Base-by-base conservation (phyloP, 345 rosid genomes). In the Dovyalis caffra region DNA sequence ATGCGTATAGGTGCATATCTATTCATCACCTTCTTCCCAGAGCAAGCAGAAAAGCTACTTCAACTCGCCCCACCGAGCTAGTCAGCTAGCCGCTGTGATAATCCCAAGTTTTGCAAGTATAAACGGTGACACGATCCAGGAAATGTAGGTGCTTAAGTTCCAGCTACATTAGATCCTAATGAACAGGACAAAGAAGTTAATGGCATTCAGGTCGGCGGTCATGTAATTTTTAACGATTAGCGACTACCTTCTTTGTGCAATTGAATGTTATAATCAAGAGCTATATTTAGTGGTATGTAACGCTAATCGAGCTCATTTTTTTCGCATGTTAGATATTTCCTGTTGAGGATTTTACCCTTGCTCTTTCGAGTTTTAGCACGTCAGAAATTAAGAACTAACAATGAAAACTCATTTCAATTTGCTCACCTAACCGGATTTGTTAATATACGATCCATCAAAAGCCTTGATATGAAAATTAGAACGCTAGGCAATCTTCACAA, bases 1-100 rank as follows among this genome's bases (percentile, higher is more conserved):
- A 65, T 65, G 15, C 32, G 14, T 49, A 64, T 87, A 94, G 99
- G 97, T 81, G 99, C 99, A n/a, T 90, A 11, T 78, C 89, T 95
- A 68, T 95, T 95, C 83, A 82, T 91, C 75, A 89, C 94, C 9
- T 79, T 92, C 83, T 91, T 95, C 83, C 98, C 96, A 0, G 99
- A 95, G 25, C 97, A 91, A 81, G 97, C 99, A 29, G 98, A 89
- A 88, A 91, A 88, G 86, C 67, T 90, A 60, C 43, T 88, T 68
- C 82, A 79, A 49, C 67, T 94, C 51, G 69, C 69, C 62, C 97
- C 97, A 1, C 58, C 87, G 51, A 71, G 87, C 66, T 93, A 86
- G 80, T 70, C 67, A 6, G 38, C 51, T 25, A 18, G n/a, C 6
- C 2, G 37, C n/a, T 34, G 18, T 9, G 3, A n/a, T 33, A 34